Percentiles rank a stretch among this genome's conserved stretches.
Evolutionary conservation across 495 filamentous ascomycete species (phyloP).

Genomic region (Xylaria nigripes): DNA sequence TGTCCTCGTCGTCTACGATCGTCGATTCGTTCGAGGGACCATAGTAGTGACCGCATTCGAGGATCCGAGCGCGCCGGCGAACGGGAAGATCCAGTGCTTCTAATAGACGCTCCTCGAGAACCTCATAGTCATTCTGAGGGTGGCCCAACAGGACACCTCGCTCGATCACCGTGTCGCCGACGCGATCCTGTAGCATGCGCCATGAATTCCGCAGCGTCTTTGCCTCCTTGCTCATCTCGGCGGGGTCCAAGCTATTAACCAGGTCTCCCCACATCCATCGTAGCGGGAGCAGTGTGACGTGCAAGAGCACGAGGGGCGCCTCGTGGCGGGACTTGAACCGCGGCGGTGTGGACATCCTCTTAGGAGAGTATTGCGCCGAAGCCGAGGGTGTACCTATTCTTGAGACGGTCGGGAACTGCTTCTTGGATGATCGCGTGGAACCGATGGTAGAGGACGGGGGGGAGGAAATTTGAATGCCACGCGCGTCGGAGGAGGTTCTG

Average conservation of each 20-base stretch:
- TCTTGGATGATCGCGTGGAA: slow-evolving; percentile 40
- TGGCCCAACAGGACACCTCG: slow-evolving; percentile 83
- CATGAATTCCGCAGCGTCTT: slow-evolving; percentile 58
- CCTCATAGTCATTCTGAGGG: slow-evolving; percentile 80
- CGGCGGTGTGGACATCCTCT: slow-evolving; percentile 51
- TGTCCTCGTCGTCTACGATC: slow-evolving; percentile 38
- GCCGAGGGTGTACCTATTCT: slow-evolving; percentile 38
- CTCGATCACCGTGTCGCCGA: slow-evolving; percentile 69
- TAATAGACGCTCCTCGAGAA: slow-evolving; percentile 85
- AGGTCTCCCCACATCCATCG: slow-evolving; percentile 60
- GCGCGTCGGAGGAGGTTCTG: slow-evolving; percentile 63
- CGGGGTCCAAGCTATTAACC: slow-evolving; percentile 31
- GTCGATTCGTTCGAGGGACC: slow-evolving; percentile 38
- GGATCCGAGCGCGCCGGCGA: slow-evolving; percentile 50
- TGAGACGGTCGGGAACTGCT: slow-evolving; percentile 39
- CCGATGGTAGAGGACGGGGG: slow-evolving; percentile 45
- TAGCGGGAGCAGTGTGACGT: slow-evolving; percentile 73
- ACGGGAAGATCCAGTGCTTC: slow-evolving; percentile 74
- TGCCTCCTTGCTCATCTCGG: slow-evolving; percentile 46
- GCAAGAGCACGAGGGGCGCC: slow-evolving; percentile 72
- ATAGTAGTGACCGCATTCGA: slow-evolving; percentile 73
- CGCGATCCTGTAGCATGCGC: slow-evolving; percentile 65
- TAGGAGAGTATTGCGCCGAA: slow-evolving; percentile 44
- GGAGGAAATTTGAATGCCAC: slow-evolving; percentile 70
- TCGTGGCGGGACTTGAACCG: slow-evolving; percentile 42